Conservation (phyloP, 352 stramenopile species). For the Phytopythium sindhum region DNA sequence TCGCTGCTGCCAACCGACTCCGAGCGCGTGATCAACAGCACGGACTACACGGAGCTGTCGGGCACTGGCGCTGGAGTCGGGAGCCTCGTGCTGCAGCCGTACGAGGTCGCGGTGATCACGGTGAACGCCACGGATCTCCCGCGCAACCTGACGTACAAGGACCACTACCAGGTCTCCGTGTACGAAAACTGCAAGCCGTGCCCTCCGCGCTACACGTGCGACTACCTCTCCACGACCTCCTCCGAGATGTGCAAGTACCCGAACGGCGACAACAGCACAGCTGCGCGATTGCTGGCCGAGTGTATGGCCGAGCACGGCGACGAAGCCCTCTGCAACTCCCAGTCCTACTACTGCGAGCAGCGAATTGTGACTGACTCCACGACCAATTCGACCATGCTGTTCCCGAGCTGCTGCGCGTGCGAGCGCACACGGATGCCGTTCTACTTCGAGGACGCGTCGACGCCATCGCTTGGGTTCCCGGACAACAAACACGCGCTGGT, state of each 20-base stretch:
- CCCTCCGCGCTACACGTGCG: conserved; percentile 90
- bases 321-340: conserved; percentile 40
- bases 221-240: conserved; percentile 30
- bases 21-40: conserved; percentile 47
- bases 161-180: conserved; percentile 93
- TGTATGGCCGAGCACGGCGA: conserved; percentile 45
- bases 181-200: conserved; percentile 96
- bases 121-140: conserved; percentile 89
- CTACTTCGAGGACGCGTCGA: conserved; percentile 76
- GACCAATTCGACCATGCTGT: conserved; percentile 12
- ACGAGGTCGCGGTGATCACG: conserved; percentile 91
- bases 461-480: conserved; percentile 72
- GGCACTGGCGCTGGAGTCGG: conserved; percentile 49
- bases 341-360: conserved; percentile 65
- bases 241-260: conserved; percentile 67
- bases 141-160: conserved; percentile 94
- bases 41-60: conserved; percentile 76
- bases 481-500: conserved; percentile 96
- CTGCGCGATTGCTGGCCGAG: conserved; percentile 33
- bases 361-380: conserved; percentile 16
- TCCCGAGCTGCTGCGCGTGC: conserved; percentile 87
- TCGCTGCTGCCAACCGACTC: conserved; percentile 69
- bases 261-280: conserved; percentile 42
- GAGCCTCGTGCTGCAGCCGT: conserved; percentile 76
- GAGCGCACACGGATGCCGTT: conserved; percentile 83